Evolutionary conservation across 257 asterid species (phyloP).

Genomic region (Haberlea rhodopensis): DNA sequence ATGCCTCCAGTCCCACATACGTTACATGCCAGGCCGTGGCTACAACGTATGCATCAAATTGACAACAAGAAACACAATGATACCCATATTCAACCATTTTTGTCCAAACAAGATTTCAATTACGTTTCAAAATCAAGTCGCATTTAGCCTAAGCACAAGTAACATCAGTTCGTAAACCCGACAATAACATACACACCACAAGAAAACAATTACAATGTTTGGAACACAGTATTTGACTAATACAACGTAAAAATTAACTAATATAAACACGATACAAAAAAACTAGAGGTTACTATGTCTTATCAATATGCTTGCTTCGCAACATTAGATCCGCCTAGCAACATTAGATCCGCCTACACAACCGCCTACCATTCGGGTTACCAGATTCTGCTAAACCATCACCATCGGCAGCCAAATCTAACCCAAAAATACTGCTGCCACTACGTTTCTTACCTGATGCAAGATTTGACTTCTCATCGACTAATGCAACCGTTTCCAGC

Average conservation of each 20-base stretch:
- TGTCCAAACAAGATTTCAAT: too few species aligned
- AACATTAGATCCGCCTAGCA: constrained; percentile 52
- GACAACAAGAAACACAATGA: too few species aligned
- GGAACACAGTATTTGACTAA: background rate
- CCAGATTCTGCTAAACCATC: constrained; percentile 49
- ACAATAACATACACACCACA: background rate
- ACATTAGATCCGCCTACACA: constrained; percentile 60
- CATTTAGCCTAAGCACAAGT: background rate
- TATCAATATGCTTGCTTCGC: constrained; percentile 12
- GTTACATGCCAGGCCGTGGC: too few species aligned
- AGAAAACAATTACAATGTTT: too few species aligned
- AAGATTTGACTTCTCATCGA: constrained; percentile 56
- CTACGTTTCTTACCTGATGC: constrained; percentile 71
- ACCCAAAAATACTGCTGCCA: constrained; percentile 81
- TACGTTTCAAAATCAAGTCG: too few species aligned
- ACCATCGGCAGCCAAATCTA: constrained; percentile 68
- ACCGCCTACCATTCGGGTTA: constrained; percentile 55
- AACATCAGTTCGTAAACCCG: background rate
- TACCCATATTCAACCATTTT: too few species aligned
- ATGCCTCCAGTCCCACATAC: too few species aligned
- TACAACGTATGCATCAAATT: too few species aligned
- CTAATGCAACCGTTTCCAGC: constrained; percentile 83
- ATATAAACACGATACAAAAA: background rate
- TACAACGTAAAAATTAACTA: background rate
- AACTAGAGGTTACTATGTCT: background rate